Conservation (phyloP, 768 basidiomycete genomes). For the Roridomyces roridus region DNA sequence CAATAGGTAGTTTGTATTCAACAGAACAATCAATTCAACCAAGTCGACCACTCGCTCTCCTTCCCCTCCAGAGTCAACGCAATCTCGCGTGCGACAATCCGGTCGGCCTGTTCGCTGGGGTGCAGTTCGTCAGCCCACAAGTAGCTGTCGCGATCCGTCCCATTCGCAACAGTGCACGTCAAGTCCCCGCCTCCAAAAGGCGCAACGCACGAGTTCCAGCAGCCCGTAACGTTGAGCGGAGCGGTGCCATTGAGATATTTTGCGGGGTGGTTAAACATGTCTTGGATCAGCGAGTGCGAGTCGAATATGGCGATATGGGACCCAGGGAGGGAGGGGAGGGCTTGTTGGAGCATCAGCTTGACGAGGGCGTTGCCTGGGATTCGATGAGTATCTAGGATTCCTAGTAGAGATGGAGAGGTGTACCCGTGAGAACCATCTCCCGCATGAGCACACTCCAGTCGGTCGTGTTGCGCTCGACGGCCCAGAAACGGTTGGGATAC, state of each 20-base stretch:
- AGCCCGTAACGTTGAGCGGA: conserved; percentile 62
- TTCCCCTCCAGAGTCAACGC: conserved; percentile 51
- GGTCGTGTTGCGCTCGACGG: conserved; percentile 55
- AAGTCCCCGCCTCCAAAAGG: conserved; percentile 32
- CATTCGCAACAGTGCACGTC: conserved; percentile 44
- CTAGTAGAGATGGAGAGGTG: no score
- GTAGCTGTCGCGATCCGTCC: conserved; percentile 60
- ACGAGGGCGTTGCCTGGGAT: no score
- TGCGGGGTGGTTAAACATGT: conserved; percentile 58
- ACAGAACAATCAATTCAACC: conserved; percentile 45
- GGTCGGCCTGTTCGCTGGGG: conserved; percentile 62
- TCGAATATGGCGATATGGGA: conserved; percentile 54
- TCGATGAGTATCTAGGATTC: no score
- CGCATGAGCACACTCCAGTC: conserved; percentile 63
- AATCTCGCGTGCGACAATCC: conserved; percentile 60
- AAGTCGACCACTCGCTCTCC: conserved; percentile 52
- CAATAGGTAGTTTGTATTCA: no score
- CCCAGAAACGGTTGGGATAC: conserved; percentile 59
- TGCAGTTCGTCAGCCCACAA: conserved; percentile 70
- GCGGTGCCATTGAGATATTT: conserved; percentile 69
- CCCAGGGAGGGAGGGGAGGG: no score
- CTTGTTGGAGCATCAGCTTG: no score
- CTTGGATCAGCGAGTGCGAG: conserved; percentile 63
- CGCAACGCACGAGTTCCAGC: conserved; percentile 35
- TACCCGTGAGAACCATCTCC: conserved; percentile 55